Base-by-base conservation (phyloP, 2,329 filamentous ascomycete species). In the Pyrenophora graminea region DNA sequence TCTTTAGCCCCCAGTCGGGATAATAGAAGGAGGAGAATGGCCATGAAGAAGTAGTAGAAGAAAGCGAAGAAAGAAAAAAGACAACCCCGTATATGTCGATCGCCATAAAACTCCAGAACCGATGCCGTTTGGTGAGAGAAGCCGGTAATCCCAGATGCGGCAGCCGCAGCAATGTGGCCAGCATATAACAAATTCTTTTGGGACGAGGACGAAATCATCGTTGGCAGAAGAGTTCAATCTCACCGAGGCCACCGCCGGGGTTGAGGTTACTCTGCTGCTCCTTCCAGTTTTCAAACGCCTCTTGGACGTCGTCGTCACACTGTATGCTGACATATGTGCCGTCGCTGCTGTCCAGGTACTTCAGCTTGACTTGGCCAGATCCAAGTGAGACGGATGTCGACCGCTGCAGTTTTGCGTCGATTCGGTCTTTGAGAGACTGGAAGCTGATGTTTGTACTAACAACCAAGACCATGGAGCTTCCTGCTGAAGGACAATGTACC, bases 391-490 rank as follows among this genome's bases (percentile, higher is more conserved):
- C 89, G 62, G 83, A 87, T 17, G 91, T 96, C 64, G 92, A 92
- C 48, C 90, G 86, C 53, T 89, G 89, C 51, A 99, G 83, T 73
- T 99, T 99, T 23, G 91, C 91, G 68, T 99, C 94, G 64, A 99
- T 97, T 9, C 94, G 89, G 70, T 97, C 94, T 58, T 94, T 91
- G 48, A 99, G 81, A 19, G 90, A 94, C 61, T 94, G 90, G 74
- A 95, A 97, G 34, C 90, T 88, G 65, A 97, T 97, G 70, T 95
- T 96, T 74, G 91, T 95, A 27, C 91, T 89, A 36, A 96, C 95
- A 9, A 99, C 93, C n/a, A 99, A 82, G 1, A 93, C 97, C 52
- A 97, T 88, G 62, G 95, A 95, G 68, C 92, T 94, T 39, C 89
- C 88, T 39, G 94, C 90, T 3, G 76, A 72, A 3, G 76, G 75